Conservation (phyloP, 2,329 filamentous ascomycete genomes). For the Ophiostoma perfectum region DNA sequence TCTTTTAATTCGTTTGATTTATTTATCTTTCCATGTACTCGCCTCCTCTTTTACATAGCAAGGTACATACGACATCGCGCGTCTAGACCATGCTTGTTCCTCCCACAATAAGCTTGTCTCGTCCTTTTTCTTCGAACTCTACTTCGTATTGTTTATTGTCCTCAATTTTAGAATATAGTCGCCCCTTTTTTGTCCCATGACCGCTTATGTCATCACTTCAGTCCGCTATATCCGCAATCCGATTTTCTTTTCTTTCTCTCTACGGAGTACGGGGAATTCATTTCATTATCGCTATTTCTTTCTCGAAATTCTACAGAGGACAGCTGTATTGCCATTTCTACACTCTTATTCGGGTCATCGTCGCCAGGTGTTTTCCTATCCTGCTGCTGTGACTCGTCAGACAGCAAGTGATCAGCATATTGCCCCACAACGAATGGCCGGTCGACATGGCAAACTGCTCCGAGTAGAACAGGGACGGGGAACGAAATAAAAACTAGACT, state of each 20-base stretch:
- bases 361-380: background rate
- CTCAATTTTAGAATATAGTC: background rate
- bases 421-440: conserved; percentile 16
- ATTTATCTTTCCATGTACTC: background rate
- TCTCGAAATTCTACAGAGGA: too few relatives aligned
- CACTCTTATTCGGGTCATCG: background rate
- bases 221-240: background rate
- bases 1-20: background rate
- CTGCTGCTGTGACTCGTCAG: conserved; percentile 1
- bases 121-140: background rate
- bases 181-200: background rate
- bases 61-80: background rate
- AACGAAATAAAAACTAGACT: background rate
- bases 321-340: too few relatives aligned
- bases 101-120: conserved; percentile 3
- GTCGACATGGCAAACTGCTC: background rate
- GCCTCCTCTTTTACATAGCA: background rate
- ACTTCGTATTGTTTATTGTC: background rate
- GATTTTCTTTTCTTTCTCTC: background rate
- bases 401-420: conserved; percentile 6
- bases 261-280: too few relatives aligned
- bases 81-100: background rate
- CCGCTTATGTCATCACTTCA: background rate
- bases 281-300: too few relatives aligned
- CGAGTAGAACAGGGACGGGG: background rate